These are phyloP conservation scores for Zalaria obscura DNA, from an alignment of 2,329 filamentous ascomycete genomes.

Conservation along the genomic window DNA sequence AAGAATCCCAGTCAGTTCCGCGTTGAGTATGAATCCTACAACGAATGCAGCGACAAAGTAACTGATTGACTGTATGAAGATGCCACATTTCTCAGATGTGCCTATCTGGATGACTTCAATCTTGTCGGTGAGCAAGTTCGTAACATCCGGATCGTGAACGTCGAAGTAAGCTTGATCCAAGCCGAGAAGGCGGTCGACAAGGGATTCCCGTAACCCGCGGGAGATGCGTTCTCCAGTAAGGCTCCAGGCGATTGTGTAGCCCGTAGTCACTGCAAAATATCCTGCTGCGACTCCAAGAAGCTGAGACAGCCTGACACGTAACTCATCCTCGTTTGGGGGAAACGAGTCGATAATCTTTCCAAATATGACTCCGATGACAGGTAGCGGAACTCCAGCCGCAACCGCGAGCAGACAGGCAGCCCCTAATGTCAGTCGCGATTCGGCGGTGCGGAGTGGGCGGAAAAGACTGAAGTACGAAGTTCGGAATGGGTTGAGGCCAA, in stretches of 20 bases:
- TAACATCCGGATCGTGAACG: constrained; percentile 34
- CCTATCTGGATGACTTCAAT: constrained; percentile 31
- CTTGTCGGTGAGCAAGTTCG: constrained; percentile 29
- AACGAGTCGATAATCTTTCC: constrained; percentile 36
- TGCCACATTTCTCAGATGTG: constrained; percentile 32
- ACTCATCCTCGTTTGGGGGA: constrained; percentile 30
- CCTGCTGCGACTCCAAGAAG: constrained; percentile 30
- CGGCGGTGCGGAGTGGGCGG: constrained; percentile 26
- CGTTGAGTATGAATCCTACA: constrained; percentile 30
- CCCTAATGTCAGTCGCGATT: constrained; percentile 21
- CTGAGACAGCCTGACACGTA: constrained; percentile 25
- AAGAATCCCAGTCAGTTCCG: constrained; percentile 27
- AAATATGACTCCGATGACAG: constrained; percentile 29
- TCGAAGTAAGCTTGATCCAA: constrained; percentile 40
- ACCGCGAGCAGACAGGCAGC: constrained; percentile 21
- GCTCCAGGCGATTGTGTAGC: constrained; percentile 36
- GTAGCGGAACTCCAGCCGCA: constrained; percentile 25
- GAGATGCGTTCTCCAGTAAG: constrained; percentile 36
- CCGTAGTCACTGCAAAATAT: constrained; percentile 36
- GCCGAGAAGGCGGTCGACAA: constrained; percentile 33
- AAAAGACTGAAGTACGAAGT: constrained; percentile 37
- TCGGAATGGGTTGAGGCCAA: constrained; percentile 29
- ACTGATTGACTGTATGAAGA: constrained; percentile 30
- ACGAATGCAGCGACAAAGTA: constrained; percentile 31
- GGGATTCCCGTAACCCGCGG: constrained; percentile 29